These are phyloP conservation scores for Triangularia verruculosa DNA, from an alignment of 2,329 filamentous ascomycete species.

Conservation along the genomic window DNA sequence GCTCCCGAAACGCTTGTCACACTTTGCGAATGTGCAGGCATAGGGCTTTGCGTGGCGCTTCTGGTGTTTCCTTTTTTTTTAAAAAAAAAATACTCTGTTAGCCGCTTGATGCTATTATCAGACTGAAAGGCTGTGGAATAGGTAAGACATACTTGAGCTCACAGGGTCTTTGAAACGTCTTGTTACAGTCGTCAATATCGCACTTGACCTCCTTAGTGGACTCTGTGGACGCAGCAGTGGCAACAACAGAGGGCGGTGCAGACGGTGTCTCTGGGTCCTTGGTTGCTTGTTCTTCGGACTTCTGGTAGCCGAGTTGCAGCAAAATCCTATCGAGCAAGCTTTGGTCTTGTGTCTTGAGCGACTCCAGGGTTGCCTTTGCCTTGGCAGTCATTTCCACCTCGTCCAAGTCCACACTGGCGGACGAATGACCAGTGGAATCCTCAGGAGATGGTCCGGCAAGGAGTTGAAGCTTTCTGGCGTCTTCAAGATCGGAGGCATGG, in stretches of 20 bases:
- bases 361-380: slow-evolving; percentile 8
- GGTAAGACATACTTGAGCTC: slow-evolving; percentile 52
- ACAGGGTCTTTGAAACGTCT: slow-evolving; percentile 48
- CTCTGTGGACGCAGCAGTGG: not conserved
- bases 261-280: slow-evolving; percentile 21
- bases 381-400: slow-evolving; percentile 17
- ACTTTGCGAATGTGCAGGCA: slow-evolving; percentile 70
- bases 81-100: slow-evolving; percentile 14
- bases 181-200: slow-evolving; percentile 36
- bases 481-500: slow-evolving; percentile 24
- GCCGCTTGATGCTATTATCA: not conserved
- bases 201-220: not conserved
- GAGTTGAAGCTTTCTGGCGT: not conserved
- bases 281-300: slow-evolving; percentile 14
- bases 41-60: slow-evolving; percentile 81
- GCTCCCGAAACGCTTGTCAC: slow-evolving; percentile 75
- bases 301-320: slow-evolving; percentile 27
- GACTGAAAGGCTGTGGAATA: not conserved
- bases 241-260: not conserved
- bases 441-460: not conserved
- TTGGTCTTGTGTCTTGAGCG: slow-evolving; percentile 27
- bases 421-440: not conserved
- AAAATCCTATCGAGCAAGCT: slow-evolving; percentile 35
- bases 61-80: slow-evolving; percentile 63
- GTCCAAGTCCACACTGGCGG: slow-evolving; percentile 8